Evolutionary conservation across 108 stramenopile genomes (phyloP).

Genomic region (Pseudonitzschia pungens): DNA sequence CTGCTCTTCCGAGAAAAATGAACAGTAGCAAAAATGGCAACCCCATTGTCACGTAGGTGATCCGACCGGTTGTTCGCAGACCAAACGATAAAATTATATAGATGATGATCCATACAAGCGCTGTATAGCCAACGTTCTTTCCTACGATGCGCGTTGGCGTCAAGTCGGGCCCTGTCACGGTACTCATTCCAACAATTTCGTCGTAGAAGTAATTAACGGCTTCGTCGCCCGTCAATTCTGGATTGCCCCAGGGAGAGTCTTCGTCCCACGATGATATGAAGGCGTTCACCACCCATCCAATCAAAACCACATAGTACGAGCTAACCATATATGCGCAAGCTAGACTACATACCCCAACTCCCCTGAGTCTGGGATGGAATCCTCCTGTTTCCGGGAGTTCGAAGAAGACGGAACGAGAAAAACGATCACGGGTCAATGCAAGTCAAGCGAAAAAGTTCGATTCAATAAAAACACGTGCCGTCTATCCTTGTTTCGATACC

Average conservation of each 20-base stretch:
- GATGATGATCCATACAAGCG: constrained; percentile 40
- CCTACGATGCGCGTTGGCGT: constrained; percentile 50
- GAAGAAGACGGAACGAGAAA: neutral
- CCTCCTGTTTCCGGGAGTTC: neutral
- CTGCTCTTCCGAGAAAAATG: constrained; percentile 47
- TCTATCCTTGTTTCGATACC: neutral
- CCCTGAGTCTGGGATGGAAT: constrained; percentile 50
- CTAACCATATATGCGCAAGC: constrained; percentile 46
- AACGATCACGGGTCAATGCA: neutral
- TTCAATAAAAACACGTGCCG: neutral
- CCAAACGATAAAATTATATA: constrained; percentile 47
- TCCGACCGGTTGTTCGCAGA: constrained; percentile 49
- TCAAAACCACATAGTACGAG: constrained; percentile 51
- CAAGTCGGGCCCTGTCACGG: constrained; percentile 38
- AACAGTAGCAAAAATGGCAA: constrained; percentile 51
- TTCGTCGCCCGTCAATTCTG: constrained; percentile 35
- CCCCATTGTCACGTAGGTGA: constrained; percentile 58
- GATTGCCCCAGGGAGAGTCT: constrained; percentile 36
- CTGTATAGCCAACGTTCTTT: constrained; percentile 46
- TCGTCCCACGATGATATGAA: constrained; percentile 45
- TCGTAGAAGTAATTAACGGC: constrained; percentile 36
- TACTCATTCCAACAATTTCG: constrained; percentile 51
- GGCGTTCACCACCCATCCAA: constrained; percentile 51
- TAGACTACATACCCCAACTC: constrained; percentile 46
- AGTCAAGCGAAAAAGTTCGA: no score